A percentile compares a stretch with the other conserved stretches of the same genome.
phyloP scores from a whole-genome alignment of 441 rosid genomes.

The Aleurites moluccanus region DNA sequence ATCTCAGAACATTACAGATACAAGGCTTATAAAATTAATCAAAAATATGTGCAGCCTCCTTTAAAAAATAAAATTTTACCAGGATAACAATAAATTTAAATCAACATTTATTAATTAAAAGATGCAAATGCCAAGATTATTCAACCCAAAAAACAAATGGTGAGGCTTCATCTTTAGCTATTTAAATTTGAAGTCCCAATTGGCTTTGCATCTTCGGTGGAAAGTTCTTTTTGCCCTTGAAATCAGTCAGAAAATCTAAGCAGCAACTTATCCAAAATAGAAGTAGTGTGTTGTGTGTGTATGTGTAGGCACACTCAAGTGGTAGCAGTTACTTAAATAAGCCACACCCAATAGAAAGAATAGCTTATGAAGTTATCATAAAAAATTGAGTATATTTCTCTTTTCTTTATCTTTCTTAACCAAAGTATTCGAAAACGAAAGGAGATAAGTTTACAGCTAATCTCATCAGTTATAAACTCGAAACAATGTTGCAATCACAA shows the following conservation, averaged over 20 bases:
- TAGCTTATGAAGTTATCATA: background rate
- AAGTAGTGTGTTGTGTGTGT: background rate
- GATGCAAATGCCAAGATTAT: background rate
- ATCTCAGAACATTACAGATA: background rate
- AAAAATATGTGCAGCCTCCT: background rate
- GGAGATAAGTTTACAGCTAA: background rate
- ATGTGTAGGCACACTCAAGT: background rate
- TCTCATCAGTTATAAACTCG: background rate
- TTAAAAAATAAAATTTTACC: background rate
- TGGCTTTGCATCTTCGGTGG: background rate
- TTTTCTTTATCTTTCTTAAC: background rate
- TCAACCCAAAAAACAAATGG: background rate
- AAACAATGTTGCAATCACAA: background rate
- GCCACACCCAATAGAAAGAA: background rate
- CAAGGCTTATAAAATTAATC: background rate
- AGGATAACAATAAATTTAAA: background rate
- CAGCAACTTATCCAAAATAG: background rate
- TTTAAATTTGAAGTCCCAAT: background rate
- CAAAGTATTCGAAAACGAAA: background rate
- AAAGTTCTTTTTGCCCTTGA: background rate
- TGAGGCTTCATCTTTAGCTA: background rate
- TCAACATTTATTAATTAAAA: background rate
- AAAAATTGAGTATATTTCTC: background rate
- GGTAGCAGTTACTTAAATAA: background rate
- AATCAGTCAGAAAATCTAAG: background rate